Base-by-base conservation (phyloP, 192 early-diverging fungal species). In the Mortierella antarctica region DNA sequence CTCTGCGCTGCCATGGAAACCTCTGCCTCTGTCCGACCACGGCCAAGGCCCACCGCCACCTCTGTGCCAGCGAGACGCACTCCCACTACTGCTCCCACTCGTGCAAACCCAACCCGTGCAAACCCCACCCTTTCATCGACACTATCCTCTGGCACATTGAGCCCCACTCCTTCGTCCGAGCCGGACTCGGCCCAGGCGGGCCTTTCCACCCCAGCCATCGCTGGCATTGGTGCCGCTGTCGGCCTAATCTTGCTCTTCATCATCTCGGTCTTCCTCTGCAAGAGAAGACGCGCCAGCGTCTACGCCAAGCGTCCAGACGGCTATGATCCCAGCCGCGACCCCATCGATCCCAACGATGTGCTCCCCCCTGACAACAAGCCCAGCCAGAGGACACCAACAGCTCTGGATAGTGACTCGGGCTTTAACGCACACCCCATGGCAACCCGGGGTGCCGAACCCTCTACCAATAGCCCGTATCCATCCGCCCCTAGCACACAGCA, bases 291-390 rank as follows among this genome's bases (percentile, higher is more conserved):
- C 17, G 47, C 53, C 9, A 46, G 44, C 21, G 46, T 15, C 10
- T 80, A 80, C 31, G 63, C 69, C 1, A 64, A 66, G 31, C 63
- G 65, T 7, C 40, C 61, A 7, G 31, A 41, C 9, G 46, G 51
- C 1, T 57, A 72, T 44, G 77, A 80, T 65, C 77, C 70, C 13
- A 67, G 57, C 15, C 70, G 77, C 31, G 77, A 80, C 18, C 77
- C 77, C 15, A 80, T 80, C 57, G 62, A 80, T 21, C 77, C 77
- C 5, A 71, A 71, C 61, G 77, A 72, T 39, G 70, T 80, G 14
- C 70, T 68, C 44, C 70, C 77, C 4, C 45, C 14, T 12, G 62
- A 66, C 11, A 65, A 57, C 72, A 74, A 74, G 57, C 60, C 39
- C 12, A 45, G 62, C 7, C 48, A 73, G 46, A 14, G 52, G 42